These are phyloP conservation scores for Azolla pinnata DNA, from an alignment of 75 land plant species.

Conservation along the genomic window DNA sequence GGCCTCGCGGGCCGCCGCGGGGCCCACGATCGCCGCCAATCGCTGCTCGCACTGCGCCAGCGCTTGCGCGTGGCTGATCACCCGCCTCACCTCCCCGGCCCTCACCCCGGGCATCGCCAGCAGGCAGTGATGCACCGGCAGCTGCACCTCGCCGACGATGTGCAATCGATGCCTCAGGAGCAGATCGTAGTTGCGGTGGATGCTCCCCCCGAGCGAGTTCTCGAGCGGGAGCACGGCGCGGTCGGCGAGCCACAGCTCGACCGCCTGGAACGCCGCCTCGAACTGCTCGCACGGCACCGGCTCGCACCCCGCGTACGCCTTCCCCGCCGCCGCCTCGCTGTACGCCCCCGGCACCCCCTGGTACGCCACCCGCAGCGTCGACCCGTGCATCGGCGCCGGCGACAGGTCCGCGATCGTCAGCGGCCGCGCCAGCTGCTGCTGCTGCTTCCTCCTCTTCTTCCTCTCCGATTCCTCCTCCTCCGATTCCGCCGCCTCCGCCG, in stretches of 20 bases:
- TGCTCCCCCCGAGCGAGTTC: slow-evolving; percentile 62
- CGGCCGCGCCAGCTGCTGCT: slow-evolving; percentile 15
- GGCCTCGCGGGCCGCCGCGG: slow-evolving; percentile 48
- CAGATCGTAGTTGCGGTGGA: slow-evolving; percentile 65
- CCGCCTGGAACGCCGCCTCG: slow-evolving; percentile 65
- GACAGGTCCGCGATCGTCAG: slow-evolving; percentile 27
- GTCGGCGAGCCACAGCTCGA: slow-evolving; percentile 64
- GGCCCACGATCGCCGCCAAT: slow-evolving; percentile 39
- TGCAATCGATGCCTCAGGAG: slow-evolving; percentile 65
- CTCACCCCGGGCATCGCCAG: slow-evolving; percentile 57
- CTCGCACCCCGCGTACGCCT: slow-evolving; percentile 62
- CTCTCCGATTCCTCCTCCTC: too few species aligned
- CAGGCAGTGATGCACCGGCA: slow-evolving; percentile 64
- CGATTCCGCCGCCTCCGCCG: too few species aligned
- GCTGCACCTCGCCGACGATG: slow-evolving; percentile 70
- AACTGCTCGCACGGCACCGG: slow-evolving; percentile 66
- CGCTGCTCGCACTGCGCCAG: slow-evolving; percentile 60
- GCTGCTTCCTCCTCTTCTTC: too few species aligned
- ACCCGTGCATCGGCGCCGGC: slow-evolving; percentile 36
- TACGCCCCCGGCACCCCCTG: slow-evolving; percentile 51
- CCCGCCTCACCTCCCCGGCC: slow-evolving; percentile 36
- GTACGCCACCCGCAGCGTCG: slow-evolving; percentile 33
- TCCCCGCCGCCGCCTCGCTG: slow-evolving; percentile 66
- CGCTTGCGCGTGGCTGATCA: slow-evolving; percentile 58
- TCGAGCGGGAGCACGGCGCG: slow-evolving; percentile 63